Evolutionary conservation across 352 stramenopile species (phyloP).

Genomic region (Pythium aquatile): DNA sequence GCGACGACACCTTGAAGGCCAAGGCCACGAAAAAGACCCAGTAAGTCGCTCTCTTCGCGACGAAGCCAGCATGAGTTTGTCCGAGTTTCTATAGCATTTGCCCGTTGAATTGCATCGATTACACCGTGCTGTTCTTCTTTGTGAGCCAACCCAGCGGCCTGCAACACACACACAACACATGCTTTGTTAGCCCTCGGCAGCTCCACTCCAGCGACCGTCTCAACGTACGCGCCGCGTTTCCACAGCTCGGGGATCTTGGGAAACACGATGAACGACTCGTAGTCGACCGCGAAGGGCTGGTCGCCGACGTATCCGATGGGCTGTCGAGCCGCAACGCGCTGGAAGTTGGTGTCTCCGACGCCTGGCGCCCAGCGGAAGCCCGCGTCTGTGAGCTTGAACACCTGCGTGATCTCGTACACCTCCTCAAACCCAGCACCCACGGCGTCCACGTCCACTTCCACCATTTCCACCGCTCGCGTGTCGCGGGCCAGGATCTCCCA

Average conservation of each 20-base stretch:
- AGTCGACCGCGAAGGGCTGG: constrained; percentile 45
- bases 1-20: neutral
- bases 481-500: constrained; percentile 53
- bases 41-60: neutral
- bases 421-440: constrained; percentile 11
- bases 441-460: constrained; percentile 8
- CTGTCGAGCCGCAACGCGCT: constrained; percentile 35
- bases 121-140: constrained; percentile 18
- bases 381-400: constrained; percentile 55
- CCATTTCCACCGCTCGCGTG: constrained; percentile 31
- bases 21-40: constrained; percentile 12
- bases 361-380: constrained; percentile 60
- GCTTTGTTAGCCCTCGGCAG: constrained; percentile 4
- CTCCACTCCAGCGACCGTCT: neutral
- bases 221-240: constrained; percentile 52
- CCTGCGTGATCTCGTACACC: constrained; percentile 54
- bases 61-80: too few relatives aligned
- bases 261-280: constrained; percentile 68
- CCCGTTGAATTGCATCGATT: neutral
- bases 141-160: constrained; percentile 61
- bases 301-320: constrained; percentile 51
- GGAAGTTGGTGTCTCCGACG: constrained; percentile 63
- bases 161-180: neutral
- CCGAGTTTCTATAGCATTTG: neutral
- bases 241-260: constrained; percentile 60